These are phyloP conservation scores for Alloteropsis angusta DNA, from an alignment of 202 grass and related monocot species.

Conservation along the genomic window DNA sequence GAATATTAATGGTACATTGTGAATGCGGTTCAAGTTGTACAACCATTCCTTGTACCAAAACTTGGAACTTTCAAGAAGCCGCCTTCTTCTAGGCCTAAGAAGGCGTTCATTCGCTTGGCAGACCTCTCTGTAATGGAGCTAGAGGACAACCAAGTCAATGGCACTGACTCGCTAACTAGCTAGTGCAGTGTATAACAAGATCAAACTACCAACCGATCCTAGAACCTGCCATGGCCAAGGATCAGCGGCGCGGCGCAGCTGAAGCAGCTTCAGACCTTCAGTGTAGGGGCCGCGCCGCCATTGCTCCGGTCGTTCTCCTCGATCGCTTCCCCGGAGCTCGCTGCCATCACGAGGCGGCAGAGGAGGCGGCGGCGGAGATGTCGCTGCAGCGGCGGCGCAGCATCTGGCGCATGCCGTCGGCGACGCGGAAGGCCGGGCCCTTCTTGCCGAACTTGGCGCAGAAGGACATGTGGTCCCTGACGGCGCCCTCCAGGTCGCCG, in stretches of 20 bases:
- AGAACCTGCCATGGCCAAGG: slow-evolving; percentile 7
- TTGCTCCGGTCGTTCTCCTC: not conserved
- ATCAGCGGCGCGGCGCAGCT: not conserved
- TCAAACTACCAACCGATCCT: slow-evolving; percentile 7
- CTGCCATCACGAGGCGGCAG: slow-evolving; percentile 16
- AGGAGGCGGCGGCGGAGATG: slow-evolving; percentile 8
- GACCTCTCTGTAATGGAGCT: not conserved
- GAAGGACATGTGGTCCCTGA: slow-evolving; percentile 69
- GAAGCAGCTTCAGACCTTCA: not conserved
- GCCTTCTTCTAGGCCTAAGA: slow-evolving; percentile 37
- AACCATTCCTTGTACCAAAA: slow-evolving; percentile 19
- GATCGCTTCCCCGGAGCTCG: too few species aligned
- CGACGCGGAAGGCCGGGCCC: slow-evolving; percentile 59
- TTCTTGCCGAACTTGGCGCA: slow-evolving; percentile 53
- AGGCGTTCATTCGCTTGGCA: not conserved
- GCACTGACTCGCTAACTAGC: not conserved
- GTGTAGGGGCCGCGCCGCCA: too few species aligned
- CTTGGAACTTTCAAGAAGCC: slow-evolving; percentile 22
- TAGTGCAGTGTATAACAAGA: not conserved
- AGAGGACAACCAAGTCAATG: not conserved
- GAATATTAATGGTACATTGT: slow-evolving; percentile 4
- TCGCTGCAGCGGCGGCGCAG: slow-evolving; percentile 50
- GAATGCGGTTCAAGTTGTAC: not conserved
- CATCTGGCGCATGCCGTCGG: slow-evolving; percentile 84
- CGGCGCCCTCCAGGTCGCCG: slow-evolving; percentile 40